Percentiles rank a stretch among this genome's conserved stretches.
phyloP scores from a whole-genome alignment of 257 asterid species.

The Apocynum venetum region DNA sequence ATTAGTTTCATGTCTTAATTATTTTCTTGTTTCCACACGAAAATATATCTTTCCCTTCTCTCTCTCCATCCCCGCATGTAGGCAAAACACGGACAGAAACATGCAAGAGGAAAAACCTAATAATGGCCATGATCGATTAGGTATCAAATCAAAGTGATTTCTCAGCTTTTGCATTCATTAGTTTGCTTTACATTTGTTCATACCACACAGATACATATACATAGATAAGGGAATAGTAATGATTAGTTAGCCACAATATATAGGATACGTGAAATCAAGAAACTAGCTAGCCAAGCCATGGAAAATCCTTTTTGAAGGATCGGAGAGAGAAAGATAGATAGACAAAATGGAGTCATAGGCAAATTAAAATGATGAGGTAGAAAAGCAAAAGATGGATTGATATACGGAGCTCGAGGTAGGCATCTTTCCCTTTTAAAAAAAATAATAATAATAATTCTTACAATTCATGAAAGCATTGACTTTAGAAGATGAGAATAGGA shows the following conservation, averaged over 20 bases:
- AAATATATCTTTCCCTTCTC: not conserved
- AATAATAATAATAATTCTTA: not conserved
- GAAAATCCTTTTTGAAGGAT: not conserved
- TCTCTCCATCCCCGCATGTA: not conserved
- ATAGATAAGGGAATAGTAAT: not conserved
- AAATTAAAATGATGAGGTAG: not conserved
- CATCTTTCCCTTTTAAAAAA: not conserved
- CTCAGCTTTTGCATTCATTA: constrained; percentile 8
- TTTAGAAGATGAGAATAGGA: constrained; percentile 17
- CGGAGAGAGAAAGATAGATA: not conserved
- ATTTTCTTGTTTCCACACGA: not conserved
- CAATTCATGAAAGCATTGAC: constrained; percentile 22
- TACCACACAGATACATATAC: not conserved
- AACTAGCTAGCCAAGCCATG: not conserved
- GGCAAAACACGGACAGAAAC: not conserved
- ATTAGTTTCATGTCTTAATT: not conserved
- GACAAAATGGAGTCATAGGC: not conserved
- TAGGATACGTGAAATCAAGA: not conserved
- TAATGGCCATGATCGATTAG: constrained; percentile 5
- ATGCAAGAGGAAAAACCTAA: not conserved
- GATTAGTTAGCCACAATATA: not conserved
- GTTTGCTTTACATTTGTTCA: not conserved
- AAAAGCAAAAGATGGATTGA: constrained; percentile 1
- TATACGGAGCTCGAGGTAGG: constrained; percentile 16
- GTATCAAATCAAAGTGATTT: not conserved